These are phyloP conservation scores for Lasiodiplodia theobromae DNA, from an alignment of 2,329 filamentous ascomycete species.

Conservation along the genomic window DNA sequence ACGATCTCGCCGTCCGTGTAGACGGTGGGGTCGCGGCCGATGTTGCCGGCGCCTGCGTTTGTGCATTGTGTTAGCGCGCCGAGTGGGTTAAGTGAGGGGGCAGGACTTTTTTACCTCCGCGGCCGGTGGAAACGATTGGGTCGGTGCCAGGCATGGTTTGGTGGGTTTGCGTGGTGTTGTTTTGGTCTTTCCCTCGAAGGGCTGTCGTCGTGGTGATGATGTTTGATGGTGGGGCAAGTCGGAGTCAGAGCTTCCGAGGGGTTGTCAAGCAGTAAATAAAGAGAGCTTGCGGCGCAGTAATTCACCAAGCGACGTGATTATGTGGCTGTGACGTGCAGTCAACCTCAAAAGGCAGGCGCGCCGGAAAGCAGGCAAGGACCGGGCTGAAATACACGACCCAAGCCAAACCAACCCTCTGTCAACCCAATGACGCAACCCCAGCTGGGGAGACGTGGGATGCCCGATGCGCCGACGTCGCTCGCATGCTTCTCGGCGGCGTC, in stretches of 20 bases:
- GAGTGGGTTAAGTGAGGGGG: not conserved
- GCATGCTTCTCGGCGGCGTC: not conserved
- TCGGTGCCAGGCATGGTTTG: conserved; percentile 23
- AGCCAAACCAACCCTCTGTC: not conserved
- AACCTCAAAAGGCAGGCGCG: conserved; percentile 1
- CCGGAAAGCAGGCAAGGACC: not conserved
- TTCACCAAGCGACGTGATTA: conserved; percentile 14
- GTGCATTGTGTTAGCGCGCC: not conserved
- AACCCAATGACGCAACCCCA: conserved; percentile 18
- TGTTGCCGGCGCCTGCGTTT: conserved; percentile 59
- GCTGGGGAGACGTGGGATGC: conserved; percentile 5
- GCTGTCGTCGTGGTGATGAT: not conserved
- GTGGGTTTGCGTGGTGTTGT: not conserved
- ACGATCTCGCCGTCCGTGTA: conserved; percentile 47
- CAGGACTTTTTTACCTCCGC: conserved; percentile 52
- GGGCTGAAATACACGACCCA: not conserved
- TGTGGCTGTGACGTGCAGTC: conserved; percentile 11
- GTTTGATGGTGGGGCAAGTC: not conserved
- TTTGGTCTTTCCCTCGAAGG: not conserved
- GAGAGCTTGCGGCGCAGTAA: conserved; percentile 1
- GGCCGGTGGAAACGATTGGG: conserved; percentile 58
- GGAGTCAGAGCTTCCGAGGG: not conserved
- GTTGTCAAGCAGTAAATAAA: not conserved
- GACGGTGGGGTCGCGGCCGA: conserved; percentile 53
- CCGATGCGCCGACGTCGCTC: not conserved